Base-by-base conservation (phyloP, 176 grass and related monocot genomes). In the Hyparrhenia diplandra region DNA sequence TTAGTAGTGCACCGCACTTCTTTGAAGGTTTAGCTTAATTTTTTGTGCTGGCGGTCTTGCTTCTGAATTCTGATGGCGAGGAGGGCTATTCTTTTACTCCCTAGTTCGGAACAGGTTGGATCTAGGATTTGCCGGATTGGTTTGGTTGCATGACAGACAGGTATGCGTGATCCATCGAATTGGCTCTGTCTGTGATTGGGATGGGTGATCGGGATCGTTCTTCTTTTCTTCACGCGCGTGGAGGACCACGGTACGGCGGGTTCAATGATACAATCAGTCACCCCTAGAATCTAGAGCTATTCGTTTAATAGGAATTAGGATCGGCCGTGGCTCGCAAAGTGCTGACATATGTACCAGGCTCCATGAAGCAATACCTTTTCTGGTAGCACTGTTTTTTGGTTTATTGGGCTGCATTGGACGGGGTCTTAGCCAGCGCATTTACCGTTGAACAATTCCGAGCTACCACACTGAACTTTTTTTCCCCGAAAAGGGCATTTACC, bases 181-280 rank as follows among this genome's bases (percentile, higher is more conserved):
- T 80, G 70, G 87, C 32, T 29, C 0, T 64, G 87, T 49, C 55
- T 67, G 77, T 17, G 87, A 77, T 39, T 5, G 83, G 3, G 66
- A 82, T 62, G 29, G 57, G 8, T 36, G 46, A 78, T 77, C 10
- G 35, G n/a, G 64, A 76, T 45, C 45, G 34, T 71, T 85, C 63
- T 60, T 55, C 45, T 49, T 52, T 21, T 54, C 49, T n/a, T 71
- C 29, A 20, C 25, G 51, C 71, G 20, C 2, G 52, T 77, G 30
- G 72, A 27, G 43, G 70, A 77, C 55, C 4, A 2, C 6, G 2
- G 70, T 63, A 71, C 37, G 52, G 72, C 1, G n/a, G 25, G 6
- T 16, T 16, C 6, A 61, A 52, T 13, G 39, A 45, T 41, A 63
- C 6, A 14, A 8, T 14, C 67, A 37, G 67, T 17, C n/a, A 27